phyloP scores from a whole-genome alignment of 129 eudicot genomes.

The Escallonia herrerae region DNA sequence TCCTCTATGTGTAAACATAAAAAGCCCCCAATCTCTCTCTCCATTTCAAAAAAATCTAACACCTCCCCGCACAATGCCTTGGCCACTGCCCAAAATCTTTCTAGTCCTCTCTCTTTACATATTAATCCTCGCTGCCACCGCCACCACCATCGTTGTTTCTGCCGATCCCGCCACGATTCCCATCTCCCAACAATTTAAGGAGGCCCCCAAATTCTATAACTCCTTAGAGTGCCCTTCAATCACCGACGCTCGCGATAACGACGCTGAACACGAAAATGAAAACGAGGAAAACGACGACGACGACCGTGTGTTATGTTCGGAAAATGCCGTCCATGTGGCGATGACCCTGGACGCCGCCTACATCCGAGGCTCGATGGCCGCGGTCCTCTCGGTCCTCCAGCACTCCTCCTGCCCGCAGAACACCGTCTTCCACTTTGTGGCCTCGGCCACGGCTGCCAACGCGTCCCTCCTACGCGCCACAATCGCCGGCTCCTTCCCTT shows the following conservation, averaged over 20 bases:
- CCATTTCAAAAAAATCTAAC: constrained; percentile 21
- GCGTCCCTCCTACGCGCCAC: constrained; percentile 38
- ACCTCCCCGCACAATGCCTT: constrained; percentile 23
- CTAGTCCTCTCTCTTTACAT: constrained; percentile 4
- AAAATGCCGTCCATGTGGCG: constrained; percentile 47
- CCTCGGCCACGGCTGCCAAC: constrained; percentile 29
- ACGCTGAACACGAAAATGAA: neutral
- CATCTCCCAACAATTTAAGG: constrained; percentile 32
- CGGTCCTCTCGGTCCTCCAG: constrained; percentile 62
- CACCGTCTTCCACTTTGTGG: constrained; percentile 56
- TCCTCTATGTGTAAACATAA: neutral
- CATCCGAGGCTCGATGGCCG: constrained; percentile 86
- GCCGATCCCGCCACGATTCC: constrained; percentile 5
- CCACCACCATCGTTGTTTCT: constrained; percentile 5
- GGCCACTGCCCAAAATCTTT: constrained; percentile 4
- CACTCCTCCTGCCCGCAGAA: constrained; percentile 74
- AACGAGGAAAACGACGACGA: constrained; percentile 9
- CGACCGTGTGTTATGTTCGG: neutral
- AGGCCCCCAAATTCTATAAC: constrained; percentile 71
- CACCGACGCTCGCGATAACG: neutral
- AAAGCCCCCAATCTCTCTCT: constrained; percentile 10
- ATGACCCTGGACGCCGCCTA: constrained; percentile 73
- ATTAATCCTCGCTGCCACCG: neutral
- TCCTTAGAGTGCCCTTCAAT: constrained; percentile 38
- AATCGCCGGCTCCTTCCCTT: constrained; percentile 48